phyloP scores from a whole-genome alignment of 192 early-diverging fungal genomes.

The Coemansia sp. region DNA sequence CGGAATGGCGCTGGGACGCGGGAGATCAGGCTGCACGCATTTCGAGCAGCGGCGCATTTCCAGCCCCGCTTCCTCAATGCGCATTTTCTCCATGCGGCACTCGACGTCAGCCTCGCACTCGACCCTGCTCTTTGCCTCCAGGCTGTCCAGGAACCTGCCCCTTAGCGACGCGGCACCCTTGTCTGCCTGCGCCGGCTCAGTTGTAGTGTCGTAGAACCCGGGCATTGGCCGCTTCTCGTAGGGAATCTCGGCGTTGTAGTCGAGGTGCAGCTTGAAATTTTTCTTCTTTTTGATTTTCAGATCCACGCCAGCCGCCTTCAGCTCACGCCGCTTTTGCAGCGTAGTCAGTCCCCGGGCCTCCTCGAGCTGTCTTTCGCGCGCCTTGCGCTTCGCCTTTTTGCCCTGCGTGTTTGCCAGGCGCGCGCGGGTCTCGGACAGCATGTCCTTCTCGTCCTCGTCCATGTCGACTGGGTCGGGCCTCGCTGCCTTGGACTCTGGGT shows the following conservation, averaged over 20 bases:
- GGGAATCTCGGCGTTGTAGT: constrained; percentile 97
- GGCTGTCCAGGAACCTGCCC: constrained; percentile 67
- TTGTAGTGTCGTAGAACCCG: constrained; percentile 92
- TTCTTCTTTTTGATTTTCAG: constrained; percentile 67
- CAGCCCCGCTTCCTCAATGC: constrained; percentile 53
- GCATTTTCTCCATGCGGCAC: constrained; percentile 55
- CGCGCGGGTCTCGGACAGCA: constrained; percentile 97
- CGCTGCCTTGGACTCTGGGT: constrained; percentile 94
- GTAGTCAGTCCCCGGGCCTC: constrained; percentile 87
- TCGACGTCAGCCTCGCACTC: constrained; percentile 85
- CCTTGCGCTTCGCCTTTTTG: constrained; percentile 99
- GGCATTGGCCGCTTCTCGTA: constrained; percentile 84
- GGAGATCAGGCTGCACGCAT: constrained; percentile 74
- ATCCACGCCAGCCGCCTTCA: constrained; percentile 98
- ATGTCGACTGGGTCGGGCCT: constrained; percentile 98
- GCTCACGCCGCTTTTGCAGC: constrained; percentile 92
- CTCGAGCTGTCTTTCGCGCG: constrained; percentile 95
- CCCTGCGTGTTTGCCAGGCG: constrained; percentile 99
- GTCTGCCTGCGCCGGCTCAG: constrained; percentile 67
- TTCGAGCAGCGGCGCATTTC: constrained; percentile 64
- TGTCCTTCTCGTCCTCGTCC: constrained; percentile 99
- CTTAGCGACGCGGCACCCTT: constrained; percentile 66
- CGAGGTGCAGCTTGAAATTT: constrained; percentile 65
- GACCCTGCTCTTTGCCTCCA: constrained; percentile 82
- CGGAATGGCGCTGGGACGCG: constrained; percentile 60